Conservation (phyloP, 148 eudicot genomes). For the Arbutus unedo region DNA sequence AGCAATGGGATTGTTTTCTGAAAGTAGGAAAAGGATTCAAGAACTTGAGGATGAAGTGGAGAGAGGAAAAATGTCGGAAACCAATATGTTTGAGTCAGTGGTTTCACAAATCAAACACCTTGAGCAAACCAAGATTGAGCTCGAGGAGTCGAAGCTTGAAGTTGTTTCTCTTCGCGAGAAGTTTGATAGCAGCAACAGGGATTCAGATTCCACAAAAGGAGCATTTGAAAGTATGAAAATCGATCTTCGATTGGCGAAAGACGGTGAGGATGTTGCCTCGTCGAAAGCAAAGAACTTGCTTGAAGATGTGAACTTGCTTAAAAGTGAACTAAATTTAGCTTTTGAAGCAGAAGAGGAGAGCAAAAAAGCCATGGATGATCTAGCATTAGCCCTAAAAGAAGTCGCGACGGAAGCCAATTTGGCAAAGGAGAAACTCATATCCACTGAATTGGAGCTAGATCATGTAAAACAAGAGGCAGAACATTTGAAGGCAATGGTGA, state of each 20-base stretch:
- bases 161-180: slow-evolving; percentile 35
- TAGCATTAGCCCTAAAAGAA: slow-evolving; percentile 76
- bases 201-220: background rate
- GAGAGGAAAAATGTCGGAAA: slow-evolving; percentile 39
- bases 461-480: slow-evolving; percentile 44
- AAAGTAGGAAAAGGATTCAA: slow-evolving; percentile 29
- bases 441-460: slow-evolving; percentile 38
- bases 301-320: slow-evolving; percentile 46
- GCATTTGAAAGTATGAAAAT: background rate
- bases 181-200: background rate
- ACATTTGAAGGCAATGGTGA: slow-evolving; percentile 37
- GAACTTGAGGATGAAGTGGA: slow-evolving; percentile 57
- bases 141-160: slow-evolving; percentile 54
- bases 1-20: slow-evolving; percentile 23
- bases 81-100: slow-evolving; percentile 34
- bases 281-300: slow-evolving; percentile 19
- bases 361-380: slow-evolving; percentile 80
- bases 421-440: slow-evolving; percentile 49
- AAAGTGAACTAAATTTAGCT: slow-evolving; percentile 50
- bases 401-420: slow-evolving; percentile 57
- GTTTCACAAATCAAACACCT: slow-evolving; percentile 44
- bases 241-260: slow-evolving; percentile 23
- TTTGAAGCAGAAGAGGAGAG: slow-evolving; percentile 72
- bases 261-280: slow-evolving; percentile 25
- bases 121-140: slow-evolving; percentile 41